A percentile compares a stretch with the other conserved stretches of the same genome.
phyloP scores from a whole-genome alignment of 441 rosid genomes.

The Erysimum cheiri region DNA sequence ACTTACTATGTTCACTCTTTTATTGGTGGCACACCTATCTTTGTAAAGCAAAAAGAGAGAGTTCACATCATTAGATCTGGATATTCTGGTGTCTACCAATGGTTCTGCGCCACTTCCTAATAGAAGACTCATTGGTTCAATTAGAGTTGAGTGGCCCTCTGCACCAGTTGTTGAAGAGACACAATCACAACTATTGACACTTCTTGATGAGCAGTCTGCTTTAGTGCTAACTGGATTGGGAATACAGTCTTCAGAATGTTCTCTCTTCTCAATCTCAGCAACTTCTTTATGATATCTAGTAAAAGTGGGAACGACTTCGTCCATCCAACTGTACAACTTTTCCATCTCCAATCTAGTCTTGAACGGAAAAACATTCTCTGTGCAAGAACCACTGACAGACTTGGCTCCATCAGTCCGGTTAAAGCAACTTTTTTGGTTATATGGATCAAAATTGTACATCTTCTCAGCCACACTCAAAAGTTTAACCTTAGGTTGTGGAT shows the following conservation, averaged over 20 bases:
- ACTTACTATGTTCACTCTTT: slow-evolving; percentile 11
- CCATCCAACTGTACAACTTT: slow-evolving; percentile 57
- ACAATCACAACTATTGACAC: slow-evolving; percentile 40
- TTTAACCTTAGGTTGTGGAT: neutral
- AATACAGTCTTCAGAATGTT: slow-evolving; percentile 39
- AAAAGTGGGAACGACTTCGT: slow-evolving; percentile 47
- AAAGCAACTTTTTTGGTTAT: slow-evolving; percentile 19
- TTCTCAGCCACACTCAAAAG: slow-evolving; percentile 33
- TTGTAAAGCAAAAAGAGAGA: slow-evolving; percentile 35
- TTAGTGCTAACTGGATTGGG: slow-evolving; percentile 22
- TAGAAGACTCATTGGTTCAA: slow-evolving; percentile 39
- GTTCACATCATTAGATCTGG: slow-evolving; percentile 25
- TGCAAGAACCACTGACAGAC: slow-evolving; percentile 36
- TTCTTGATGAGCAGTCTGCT: slow-evolving; percentile 33
- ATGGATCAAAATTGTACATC: slow-evolving; percentile 35
- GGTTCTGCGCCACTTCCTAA: slow-evolving; percentile 14
- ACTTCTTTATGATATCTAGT: slow-evolving; percentile 19
- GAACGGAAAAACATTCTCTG: slow-evolving; percentile 42
- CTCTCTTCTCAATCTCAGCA: slow-evolving; percentile 42
- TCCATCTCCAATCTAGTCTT: slow-evolving; percentile 46
- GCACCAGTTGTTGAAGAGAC: slow-evolving; percentile 36
- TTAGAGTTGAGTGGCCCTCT: slow-evolving; percentile 31
- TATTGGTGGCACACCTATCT: slow-evolving; percentile 36
- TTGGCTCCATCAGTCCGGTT: slow-evolving; percentile 32
- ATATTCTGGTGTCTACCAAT: slow-evolving; percentile 5